Base-by-base conservation (phyloP, 1,284 basidiomycete genomes). In the Tilletiopsis washingtonensis region DNA sequence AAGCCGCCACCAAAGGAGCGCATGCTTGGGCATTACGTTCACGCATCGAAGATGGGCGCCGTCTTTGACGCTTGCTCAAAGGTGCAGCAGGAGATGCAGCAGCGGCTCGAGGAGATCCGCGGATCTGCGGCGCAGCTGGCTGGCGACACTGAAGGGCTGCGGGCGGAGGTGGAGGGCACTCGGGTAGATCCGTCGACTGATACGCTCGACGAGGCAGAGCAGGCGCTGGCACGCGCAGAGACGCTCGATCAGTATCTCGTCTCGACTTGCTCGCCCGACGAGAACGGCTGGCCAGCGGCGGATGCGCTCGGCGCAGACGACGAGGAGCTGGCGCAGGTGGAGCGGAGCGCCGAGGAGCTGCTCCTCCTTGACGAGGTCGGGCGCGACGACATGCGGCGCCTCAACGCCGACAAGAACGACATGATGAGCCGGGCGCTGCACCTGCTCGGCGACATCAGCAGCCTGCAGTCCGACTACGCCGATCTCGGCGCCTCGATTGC, bases 401-500 rank as follows among this genome's bases (percentile, higher is more conserved):
- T 72, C 26, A 60, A 55, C 4, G 56, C 64, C n/a, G 70, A 72
- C 44, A 59, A 61, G 19, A 72, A 72, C 44, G 69, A 72, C 34
- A 62, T 72, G 19, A 49, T 68, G 21, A 54, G 54, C 19, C 58
- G 67, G 25, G 57, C 60, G 44, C 53, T 72, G 14, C 57, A 67
- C 37, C 46, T 69, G 5, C 56, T 72, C 17, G 61, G 65, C 42
- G 68, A 69, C 53, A 71, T 72, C 40, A 64, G 62, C 21, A 58
- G 57, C n/a, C 52, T 72, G n/a, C 68, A 72, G 49, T 69, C 67
- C 21, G 69, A 71, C 47, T 68, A 62, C 43, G 60, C 64, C 20
- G 68, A 68, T 37, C 60, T 67, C 0, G 56, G 60, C 15, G 53
- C 53, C 5, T 11, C 59, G 40, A 49, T 72, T 3, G 53, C 57